Base-by-base conservation (phyloP, 768 basidiomycete genomes). In the Thelephora aurantiotincta region DNA sequence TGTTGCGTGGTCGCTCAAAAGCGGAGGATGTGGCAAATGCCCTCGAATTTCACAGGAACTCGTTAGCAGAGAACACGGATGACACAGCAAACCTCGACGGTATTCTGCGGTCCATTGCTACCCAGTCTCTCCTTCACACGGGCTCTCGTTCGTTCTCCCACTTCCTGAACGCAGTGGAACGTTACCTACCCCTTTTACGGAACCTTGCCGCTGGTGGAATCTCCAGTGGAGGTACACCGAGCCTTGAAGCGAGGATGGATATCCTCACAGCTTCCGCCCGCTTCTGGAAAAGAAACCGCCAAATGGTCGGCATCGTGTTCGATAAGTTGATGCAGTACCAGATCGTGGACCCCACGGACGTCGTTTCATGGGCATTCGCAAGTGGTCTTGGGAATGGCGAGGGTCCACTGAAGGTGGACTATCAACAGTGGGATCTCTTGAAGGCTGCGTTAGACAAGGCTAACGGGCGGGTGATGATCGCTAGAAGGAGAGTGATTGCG, bases 271-370 rank as follows among this genome's bases (percentile, higher is more conserved):
- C 80, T 2, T 77, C 82, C 0, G 76, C 78, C 0, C 62, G 69
- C 3, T 98, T 93, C 66, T 99, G 93, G 93, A 73, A 72, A 52
- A 64, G 78, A 55, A 90, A 85, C 57, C 69, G 75, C 26, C 92
- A 97, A 56, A 89, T 92, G 79, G 70, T 92, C 43, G 72, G 74
- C 13, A 92, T 99, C 58, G 91, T 97, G 6, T 82, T 94, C 52
- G 96, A 98, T 70, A 99, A 99, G 66, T 68, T 98, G 47, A 86
- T 98, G 79, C 94, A 98, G 60, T 99, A 99, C 64, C 92, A 96
- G 60, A 87, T 98, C 48, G 83, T 98, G 35, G 92, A 97, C 55
- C 90, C 93, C 0, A 78, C 80, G 13, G 93, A 99, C 54, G 83
- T 98, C 7, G 82, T 96, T 47, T 68, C 67, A 3, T 94, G 87